phyloP scores from a whole-genome alignment of 139 green algal species.

The Chlorella sp. region DNA sequence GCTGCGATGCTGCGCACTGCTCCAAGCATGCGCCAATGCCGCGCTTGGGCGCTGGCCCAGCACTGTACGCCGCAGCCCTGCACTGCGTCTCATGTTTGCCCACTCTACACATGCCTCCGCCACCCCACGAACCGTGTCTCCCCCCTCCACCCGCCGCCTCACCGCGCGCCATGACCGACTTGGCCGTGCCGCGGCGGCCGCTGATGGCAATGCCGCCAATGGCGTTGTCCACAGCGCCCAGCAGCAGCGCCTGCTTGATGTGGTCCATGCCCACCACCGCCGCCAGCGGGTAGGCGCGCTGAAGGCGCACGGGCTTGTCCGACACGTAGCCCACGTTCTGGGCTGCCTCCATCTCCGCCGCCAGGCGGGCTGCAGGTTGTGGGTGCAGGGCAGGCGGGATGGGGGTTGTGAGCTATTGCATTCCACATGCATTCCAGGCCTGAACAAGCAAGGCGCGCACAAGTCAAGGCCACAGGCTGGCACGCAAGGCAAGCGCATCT shows the following conservation, averaged over 20 bases:
- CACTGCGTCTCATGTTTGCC: no score
- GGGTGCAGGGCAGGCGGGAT: background rate
- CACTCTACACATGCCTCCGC: no score
- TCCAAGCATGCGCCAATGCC: no score
- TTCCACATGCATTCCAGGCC: no score
- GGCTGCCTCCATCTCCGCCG: slow-evolving; percentile 32
- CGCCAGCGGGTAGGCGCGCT: slow-evolving; percentile 80
- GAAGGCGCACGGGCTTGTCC: slow-evolving; percentile 38
- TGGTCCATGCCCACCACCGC: slow-evolving; percentile 91
- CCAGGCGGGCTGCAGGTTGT: slow-evolving; percentile 19
- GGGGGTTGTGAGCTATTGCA: background rate
- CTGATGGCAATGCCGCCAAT: slow-evolving; percentile 96
- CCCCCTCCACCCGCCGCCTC: no score
- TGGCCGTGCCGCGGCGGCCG: slow-evolving; percentile 92
- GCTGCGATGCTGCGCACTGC: no score
- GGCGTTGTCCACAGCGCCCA: slow-evolving; percentile 93
- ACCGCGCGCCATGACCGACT: slow-evolving; percentile 96
- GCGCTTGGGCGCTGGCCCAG: no score
- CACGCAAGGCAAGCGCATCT: background rate
- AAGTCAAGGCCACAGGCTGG: no score
- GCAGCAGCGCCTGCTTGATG: slow-evolving; percentile 97
- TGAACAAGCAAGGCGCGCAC: background rate
- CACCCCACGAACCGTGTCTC: no score
- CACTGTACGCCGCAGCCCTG: no score
- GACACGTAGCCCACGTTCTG: slow-evolving; percentile 25